These are phyloP conservation scores for Blastobotrys persicus DNA, from an alignment of 1,139 yeast genomes.

Conservation along the genomic window DNA sequence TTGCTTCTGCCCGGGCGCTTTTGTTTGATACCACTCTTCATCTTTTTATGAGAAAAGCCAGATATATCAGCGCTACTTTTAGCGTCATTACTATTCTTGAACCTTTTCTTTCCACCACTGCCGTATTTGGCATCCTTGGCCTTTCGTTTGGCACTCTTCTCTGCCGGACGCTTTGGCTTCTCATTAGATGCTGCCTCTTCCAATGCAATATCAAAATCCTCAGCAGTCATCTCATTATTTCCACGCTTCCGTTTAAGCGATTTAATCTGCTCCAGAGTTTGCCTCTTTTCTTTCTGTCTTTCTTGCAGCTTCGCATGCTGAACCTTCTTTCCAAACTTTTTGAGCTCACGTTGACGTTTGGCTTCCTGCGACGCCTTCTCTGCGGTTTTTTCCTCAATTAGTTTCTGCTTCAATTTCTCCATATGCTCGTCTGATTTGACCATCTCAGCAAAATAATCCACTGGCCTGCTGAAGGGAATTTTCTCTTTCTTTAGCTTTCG, in stretches of 20 bases:
- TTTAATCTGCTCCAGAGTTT: slow-evolving; percentile 85
- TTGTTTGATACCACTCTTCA: slow-evolving; percentile 40
- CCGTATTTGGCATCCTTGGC: slow-evolving; percentile 73
- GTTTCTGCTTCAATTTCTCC: slow-evolving; percentile 85
- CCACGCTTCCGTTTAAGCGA: slow-evolving; percentile 84
- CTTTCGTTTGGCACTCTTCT: slow-evolving; percentile 52
- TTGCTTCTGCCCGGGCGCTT: slow-evolving; percentile 77
- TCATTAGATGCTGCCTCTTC: slow-evolving; percentile 74
- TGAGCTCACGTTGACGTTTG: slow-evolving; percentile 87
- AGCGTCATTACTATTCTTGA: slow-evolving; percentile 70
- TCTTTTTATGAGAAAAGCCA: slow-evolving; percentile 57
- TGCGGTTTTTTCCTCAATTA: slow-evolving; percentile 81
- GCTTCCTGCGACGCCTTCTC: slow-evolving; percentile 94
- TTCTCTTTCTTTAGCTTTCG: slow-evolving; percentile 59
- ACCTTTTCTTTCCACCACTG: slow-evolving; percentile 75
- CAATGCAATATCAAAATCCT: slow-evolving; percentile 60
- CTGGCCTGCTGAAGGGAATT: slow-evolving; percentile 88
- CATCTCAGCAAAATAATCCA: slow-evolving; percentile 98
- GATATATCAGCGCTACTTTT: slow-evolving; percentile 68
- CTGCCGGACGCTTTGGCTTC: slow-evolving; percentile 45
- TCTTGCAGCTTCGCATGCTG: slow-evolving; percentile 92
- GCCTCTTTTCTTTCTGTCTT: slow-evolving; percentile 92
- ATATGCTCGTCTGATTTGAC: slow-evolving; percentile 96
- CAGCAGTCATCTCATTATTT: slow-evolving; percentile 63
- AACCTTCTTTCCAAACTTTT: slow-evolving; percentile 97